Evolutionary conservation across 345 rosid genomes (phyloP), one percentile per base, ranked within the genome.

Genomic region (Noccaea bulbosa): DNA sequence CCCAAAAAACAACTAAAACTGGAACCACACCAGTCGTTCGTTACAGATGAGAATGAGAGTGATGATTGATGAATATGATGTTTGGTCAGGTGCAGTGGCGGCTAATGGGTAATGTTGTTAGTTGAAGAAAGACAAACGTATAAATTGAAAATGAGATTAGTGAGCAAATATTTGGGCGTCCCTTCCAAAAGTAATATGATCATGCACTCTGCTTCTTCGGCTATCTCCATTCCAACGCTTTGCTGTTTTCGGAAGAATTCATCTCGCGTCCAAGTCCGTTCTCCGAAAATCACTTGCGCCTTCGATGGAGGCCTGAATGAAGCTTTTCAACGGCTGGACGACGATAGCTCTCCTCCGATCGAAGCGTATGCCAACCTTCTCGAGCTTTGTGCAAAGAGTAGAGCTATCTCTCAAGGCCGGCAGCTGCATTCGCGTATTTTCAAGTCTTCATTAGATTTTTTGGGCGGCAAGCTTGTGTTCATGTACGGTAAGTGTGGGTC

Each of bases 401-500:
- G 78, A 73, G 79, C 80, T 54, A 61, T 76, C 49, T 72, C 67
- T 52, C 85, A 57, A 27, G 92, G 86, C 32, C 77, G 62, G 40
- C 92, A 89, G 70, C 74, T 85, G 16, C 92, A 81, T 77, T 85
- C 91, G 69, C 87, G 56, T 40, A 11, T 87, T 38, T 55, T 80
- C 16, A 93, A 86, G 71, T 78, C 77, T 17, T 58, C 46, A 10
- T 77, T 82, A 0, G 77, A 77, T 51, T 81, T 82, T 66, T 35
- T 93, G 79, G 77, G 73, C 24, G 90, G 92, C 24, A 88, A 85
- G 78, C 86, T 93, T 67, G 88, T 87, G 5, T 78, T 83, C 3
- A 81, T 91, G 97, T 89, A 91, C 30, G 88, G 87, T 0, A 87
- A 84, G 49, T 84, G 90, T 41, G 88, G 86, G 66, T 81, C 74